phyloP scores from a whole-genome alignment of 2,329 filamentous ascomycete species.

The Zalaria sp. region DNA sequence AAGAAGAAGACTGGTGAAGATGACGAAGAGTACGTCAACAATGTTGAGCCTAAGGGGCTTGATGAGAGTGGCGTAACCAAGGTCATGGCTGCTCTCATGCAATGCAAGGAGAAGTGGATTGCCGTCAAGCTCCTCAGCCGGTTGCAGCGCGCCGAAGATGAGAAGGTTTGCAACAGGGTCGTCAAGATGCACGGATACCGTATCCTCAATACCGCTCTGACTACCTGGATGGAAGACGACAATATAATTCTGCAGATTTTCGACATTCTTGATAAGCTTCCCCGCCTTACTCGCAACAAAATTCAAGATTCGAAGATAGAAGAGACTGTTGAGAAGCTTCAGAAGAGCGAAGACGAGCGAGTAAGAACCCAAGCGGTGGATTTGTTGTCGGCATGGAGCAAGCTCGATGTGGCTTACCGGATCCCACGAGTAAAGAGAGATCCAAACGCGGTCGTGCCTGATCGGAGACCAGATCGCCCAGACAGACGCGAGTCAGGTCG shows the following conservation, averaged over 20 bases:
- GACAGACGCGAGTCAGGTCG: slow-evolving; percentile 41
- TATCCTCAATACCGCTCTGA: slow-evolving; percentile 77
- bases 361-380: slow-evolving; percentile 58
- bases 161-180: slow-evolving; percentile 73
- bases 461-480: slow-evolving; percentile 50
- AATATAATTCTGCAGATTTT: slow-evolving; percentile 84
- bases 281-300: slow-evolving; percentile 88
- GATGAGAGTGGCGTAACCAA: slow-evolving; percentile 77
- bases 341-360: slow-evolving; percentile 50
- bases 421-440: slow-evolving; percentile 85
- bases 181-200: slow-evolving; percentile 96
- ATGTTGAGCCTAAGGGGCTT: slow-evolving; percentile 63
- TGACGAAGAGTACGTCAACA: slow-evolving; percentile 91
- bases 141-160: slow-evolving; percentile 75
- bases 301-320: slow-evolving; percentile 95
- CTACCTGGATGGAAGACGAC: slow-evolving; percentile 73
- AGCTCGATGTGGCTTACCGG: slow-evolving; percentile 77
- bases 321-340: slow-evolving; percentile 58
- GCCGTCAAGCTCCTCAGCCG: slow-evolving; percentile 85
- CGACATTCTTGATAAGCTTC: slow-evolving; percentile 77
- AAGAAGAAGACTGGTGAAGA: slow-evolving; percentile 88
- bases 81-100: slow-evolving; percentile 92
- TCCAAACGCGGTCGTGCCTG: slow-evolving; percentile 39
- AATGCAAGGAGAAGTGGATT: slow-evolving; percentile 99
- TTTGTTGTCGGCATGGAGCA: slow-evolving; percentile 74